These are phyloP conservation scores for Sclerotinia minor DNA, from an alignment of 2,329 filamentous ascomycete species.

Conservation along the genomic window DNA sequence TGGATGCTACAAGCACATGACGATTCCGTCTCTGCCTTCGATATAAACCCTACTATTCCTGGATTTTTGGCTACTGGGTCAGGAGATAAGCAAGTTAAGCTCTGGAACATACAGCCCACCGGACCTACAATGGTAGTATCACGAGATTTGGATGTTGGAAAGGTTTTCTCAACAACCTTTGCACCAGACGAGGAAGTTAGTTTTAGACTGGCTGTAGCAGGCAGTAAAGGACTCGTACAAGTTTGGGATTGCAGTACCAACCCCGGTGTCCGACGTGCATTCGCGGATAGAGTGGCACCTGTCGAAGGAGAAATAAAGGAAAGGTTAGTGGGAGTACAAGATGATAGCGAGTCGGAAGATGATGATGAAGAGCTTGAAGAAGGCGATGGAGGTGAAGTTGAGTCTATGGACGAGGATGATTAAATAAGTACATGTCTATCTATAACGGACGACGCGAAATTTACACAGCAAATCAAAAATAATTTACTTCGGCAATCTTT, in stretches of 20 bases:
- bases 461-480: background rate
- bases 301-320: constrained; percentile 68
- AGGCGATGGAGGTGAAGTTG: constrained; percentile 51
- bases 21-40: constrained; percentile 86
- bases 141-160: constrained; percentile 88
- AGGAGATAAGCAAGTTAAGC: constrained; percentile 91
- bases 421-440: background rate
- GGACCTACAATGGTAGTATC: constrained; percentile 90
- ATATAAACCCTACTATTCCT: constrained; percentile 85
- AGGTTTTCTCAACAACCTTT: constrained; percentile 88
- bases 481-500: background rate
- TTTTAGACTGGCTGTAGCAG: constrained; percentile 89
- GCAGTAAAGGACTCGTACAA: constrained; percentile 88
- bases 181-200: constrained; percentile 87
- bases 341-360: constrained; percentile 55
- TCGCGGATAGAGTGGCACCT: constrained; percentile 68
- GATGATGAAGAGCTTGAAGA: constrained; percentile 62
- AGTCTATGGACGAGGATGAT: constrained; percentile 59
- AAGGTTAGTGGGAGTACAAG: constrained; percentile 71
- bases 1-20: constrained; percentile 98
- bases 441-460: background rate
- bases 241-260: constrained; percentile 86
- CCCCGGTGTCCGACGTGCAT: constrained; percentile 77
- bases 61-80: constrained; percentile 93
- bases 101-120: constrained; percentile 84